A percentile compares a stretch with the other conserved stretches of the same genome.
Conservation (phyloP, 83 land plant genomes). For the Isoetes engelmannii region DNA sequence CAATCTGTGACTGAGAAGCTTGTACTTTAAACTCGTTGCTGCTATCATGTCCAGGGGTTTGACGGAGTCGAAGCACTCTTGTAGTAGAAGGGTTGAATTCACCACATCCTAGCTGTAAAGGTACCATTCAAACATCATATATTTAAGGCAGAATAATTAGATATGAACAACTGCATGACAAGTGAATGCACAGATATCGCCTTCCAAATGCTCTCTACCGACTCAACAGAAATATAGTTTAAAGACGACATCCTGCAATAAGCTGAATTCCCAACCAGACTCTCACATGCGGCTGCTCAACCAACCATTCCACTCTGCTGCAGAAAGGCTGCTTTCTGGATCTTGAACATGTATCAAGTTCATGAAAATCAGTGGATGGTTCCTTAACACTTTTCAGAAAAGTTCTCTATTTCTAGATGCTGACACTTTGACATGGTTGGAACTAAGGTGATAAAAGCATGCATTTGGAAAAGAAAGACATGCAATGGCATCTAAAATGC, state of each 20-base stretch:
- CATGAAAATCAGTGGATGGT: neutral
- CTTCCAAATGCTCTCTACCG: neutral
- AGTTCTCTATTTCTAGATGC: neutral
- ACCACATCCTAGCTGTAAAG: constrained; percentile 34
- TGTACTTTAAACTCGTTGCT: no score
- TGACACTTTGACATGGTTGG: neutral
- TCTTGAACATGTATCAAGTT: neutral
- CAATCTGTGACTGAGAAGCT: no score
- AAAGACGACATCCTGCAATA: neutral
- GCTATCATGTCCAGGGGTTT: constrained; percentile 11
- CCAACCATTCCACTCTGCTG: no score
- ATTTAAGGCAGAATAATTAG: neutral
- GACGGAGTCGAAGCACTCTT: constrained; percentile 28
- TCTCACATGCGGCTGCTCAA: no score
- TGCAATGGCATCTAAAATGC: no score
- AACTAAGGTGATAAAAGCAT: neutral
- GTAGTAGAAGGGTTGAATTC: constrained; percentile 29
- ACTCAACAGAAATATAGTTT: neutral
- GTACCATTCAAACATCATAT: neutral
- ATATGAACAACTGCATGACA: neutral
- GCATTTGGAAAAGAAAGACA: neutral
- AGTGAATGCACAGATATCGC: neutral
- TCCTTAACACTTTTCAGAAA: neutral
- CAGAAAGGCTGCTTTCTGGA: no score
- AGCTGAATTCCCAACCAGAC: neutral